Conservation (phyloP, 1,284 basidiomycete genomes). For the Tylopilus microsporus region DNA sequence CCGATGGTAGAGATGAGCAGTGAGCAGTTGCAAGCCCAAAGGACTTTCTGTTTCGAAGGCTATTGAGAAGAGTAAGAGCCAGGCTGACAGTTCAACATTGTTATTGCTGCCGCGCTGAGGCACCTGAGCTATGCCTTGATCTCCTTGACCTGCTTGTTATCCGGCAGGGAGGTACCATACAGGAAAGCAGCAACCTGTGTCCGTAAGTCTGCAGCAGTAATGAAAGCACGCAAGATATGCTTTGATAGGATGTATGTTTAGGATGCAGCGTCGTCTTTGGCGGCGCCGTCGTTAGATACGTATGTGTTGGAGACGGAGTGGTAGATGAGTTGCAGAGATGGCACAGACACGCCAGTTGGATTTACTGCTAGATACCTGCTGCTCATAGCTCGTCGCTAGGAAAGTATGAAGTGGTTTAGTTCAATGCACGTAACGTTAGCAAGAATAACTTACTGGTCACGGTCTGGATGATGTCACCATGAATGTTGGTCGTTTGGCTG, state of each 20-base stretch:
- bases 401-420: slow-evolving; percentile 12
- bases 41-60: too few species aligned
- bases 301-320: slow-evolving; percentile 43
- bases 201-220: slow-evolving; percentile 88
- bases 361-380: slow-evolving; percentile 96
- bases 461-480: slow-evolving; percentile 94
- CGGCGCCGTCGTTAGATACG: slow-evolving; percentile 96
- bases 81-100: slow-evolving; percentile 77
- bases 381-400: slow-evolving; percentile 91
- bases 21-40: too few species aligned
- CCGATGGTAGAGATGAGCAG: too few species aligned
- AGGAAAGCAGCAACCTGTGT: slow-evolving; percentile 95
- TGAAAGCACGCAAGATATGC: slow-evolving; percentile 94
- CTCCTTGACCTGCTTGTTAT: slow-evolving; percentile 98
- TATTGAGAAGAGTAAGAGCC: too few species aligned
- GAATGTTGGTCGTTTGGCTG: slow-evolving; percentile 92
- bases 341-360: slow-evolving; percentile 99
- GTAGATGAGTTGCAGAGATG: slow-evolving; percentile 92
- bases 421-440: not conserved
- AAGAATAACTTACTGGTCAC: slow-evolving; percentile 70
- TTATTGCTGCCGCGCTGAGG: slow-evolving; percentile 97
- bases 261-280: slow-evolving; percentile 88
- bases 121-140: slow-evolving; percentile 95
- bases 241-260: slow-evolving; percentile 97
- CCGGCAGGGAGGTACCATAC: slow-evolving; percentile 88